Evolutionary conservation across 1,284 basidiomycete species (phyloP).

Genomic region (Xanthoconium separans): DNA sequence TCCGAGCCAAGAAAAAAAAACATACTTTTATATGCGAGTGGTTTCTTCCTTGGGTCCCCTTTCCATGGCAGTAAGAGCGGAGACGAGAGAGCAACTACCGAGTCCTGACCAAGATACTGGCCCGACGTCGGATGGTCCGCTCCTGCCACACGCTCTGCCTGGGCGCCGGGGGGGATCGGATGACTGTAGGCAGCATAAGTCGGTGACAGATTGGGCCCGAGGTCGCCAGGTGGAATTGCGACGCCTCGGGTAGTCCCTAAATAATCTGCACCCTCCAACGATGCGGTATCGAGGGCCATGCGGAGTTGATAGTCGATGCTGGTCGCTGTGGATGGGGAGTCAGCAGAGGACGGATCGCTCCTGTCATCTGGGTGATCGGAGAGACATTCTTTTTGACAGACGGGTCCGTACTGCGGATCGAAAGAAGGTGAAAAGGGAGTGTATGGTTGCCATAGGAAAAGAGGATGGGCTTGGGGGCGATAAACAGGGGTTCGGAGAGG

Average conservation of each 20-base stretch:
- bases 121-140: slow-evolving; percentile 10
- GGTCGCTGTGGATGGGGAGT: slow-evolving; percentile 14
- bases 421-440: slow-evolving; percentile 15
- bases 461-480: slow-evolving; percentile 18
- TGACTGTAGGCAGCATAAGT: slow-evolving; percentile 6
- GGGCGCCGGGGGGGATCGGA: slow-evolving; percentile 17
- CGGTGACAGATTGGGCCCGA: slow-evolving; percentile 13
- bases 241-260: neutral
- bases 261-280: slow-evolving; percentile 5
- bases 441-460: slow-evolving; percentile 28
- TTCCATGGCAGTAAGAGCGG: slow-evolving; percentile 8
- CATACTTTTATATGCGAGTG: slow-evolving; percentile 31
- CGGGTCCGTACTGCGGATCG: slow-evolving; percentile 17
- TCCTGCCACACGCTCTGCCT: slow-evolving; percentile 6
- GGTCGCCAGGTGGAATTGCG: slow-evolving; percentile 6
- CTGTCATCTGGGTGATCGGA: slow-evolving; percentile 24
- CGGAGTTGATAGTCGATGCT: slow-evolving; percentile 14
- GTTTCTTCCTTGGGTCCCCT: slow-evolving; percentile 22
- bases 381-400: slow-evolving; percentile 3
- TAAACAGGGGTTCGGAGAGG: slow-evolving; percentile 18
- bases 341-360: slow-evolving; percentile 31
- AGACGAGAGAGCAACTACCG: slow-evolving; percentile 2
- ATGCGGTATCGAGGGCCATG: slow-evolving; percentile 4
- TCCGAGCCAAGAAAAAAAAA: neutral
- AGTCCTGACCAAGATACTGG: slow-evolving; percentile 2